A percentile compares a stretch with the other conserved stretches of the same genome.
Conservation (phyloP, 1,284 basidiomycete genomes). For the Exobasidium cylindrosporum region DNA sequence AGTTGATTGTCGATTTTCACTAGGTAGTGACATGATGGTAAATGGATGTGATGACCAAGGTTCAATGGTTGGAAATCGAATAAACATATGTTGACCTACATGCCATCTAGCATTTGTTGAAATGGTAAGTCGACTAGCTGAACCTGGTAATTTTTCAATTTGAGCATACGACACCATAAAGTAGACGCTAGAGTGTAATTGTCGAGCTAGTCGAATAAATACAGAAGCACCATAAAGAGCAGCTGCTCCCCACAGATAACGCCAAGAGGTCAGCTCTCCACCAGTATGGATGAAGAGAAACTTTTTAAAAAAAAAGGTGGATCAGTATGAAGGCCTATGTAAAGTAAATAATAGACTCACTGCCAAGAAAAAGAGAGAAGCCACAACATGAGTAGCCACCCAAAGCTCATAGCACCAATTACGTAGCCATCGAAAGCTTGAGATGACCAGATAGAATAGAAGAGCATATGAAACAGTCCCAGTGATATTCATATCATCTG, state of each 20-base stretch:
- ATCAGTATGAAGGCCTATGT: no score
- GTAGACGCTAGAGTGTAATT: conserved; percentile 24
- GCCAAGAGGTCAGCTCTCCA: conserved; percentile 13
- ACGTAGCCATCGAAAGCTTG: conserved; percentile 36
- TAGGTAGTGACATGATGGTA: conserved; percentile 43
- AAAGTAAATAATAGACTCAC: conserved; percentile 1
- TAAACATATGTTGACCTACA: conserved; percentile 46
- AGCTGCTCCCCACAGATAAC: conserved; percentile 33
- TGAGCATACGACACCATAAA: conserved; percentile 23
- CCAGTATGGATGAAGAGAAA: conserved; percentile 39
- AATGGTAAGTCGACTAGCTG: conserved; percentile 34
- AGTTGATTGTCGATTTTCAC: conserved; percentile 19
- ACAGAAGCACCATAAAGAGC: conserved; percentile 31
- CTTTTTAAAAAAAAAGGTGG: no score
- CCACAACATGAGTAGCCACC: conserved; percentile 39
- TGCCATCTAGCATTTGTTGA: conserved; percentile 24
- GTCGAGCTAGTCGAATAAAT: conserved; percentile 26
- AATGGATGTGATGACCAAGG: conserved; percentile 43
- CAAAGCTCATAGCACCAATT: conserved; percentile 48
- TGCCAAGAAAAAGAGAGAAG: conserved; percentile 34
- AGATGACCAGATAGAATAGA: conserved; percentile 31
- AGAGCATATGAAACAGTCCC: conserved; percentile 27
- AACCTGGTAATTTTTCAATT: conserved; percentile 22
- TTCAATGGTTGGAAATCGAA: conserved; percentile 39
- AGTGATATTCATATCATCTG: conserved; percentile 37